phyloP scores from a whole-genome alignment of 805 yeast genomes.

The Kodamaea restingae region DNA sequence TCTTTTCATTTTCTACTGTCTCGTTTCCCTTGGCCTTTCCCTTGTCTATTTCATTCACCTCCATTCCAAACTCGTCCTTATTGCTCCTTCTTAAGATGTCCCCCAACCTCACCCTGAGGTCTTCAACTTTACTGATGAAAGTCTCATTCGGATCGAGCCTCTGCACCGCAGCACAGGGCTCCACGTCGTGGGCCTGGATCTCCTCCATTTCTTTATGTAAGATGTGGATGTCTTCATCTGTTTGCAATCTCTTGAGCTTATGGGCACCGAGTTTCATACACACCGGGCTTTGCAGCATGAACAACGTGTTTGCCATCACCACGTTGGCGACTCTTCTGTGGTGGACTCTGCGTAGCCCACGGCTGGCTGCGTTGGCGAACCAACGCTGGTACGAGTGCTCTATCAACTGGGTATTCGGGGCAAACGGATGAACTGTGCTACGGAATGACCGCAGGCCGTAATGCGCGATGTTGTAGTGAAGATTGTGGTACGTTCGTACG shows the following conservation, averaged over 20 bases:
- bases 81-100: neutral
- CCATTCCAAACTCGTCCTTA: too few species aligned
- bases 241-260: too few species aligned
- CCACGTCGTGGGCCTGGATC: slow-evolving; percentile 5
- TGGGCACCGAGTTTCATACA: too few species aligned
- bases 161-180: neutral
- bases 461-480: slow-evolving; percentile 14
- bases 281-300: too few species aligned
- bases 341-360: neutral
- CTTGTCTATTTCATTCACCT: neutral
- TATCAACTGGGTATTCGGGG: slow-evolving; percentile 17
- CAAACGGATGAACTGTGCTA: slow-evolving; percentile 17
- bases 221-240: too few species aligned
- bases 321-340: slow-evolving; percentile 8
- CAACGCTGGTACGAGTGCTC: slow-evolving; percentile 17
- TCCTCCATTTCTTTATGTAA: slow-evolving; percentile 2
- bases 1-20: neutral
- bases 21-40: neutral
- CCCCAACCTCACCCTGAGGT: neutral
- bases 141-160: neutral
- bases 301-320: slow-evolving; percentile 6
- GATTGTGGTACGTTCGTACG: slow-evolving; percentile 14
- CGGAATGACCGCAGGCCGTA: slow-evolving; percentile 12
- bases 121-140: neutral
- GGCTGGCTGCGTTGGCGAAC: slow-evolving; percentile 7